These are phyloP conservation scores for Bruguiera parviflora DNA, from an alignment of 345 rosid species.

Conservation along the genomic window DNA sequence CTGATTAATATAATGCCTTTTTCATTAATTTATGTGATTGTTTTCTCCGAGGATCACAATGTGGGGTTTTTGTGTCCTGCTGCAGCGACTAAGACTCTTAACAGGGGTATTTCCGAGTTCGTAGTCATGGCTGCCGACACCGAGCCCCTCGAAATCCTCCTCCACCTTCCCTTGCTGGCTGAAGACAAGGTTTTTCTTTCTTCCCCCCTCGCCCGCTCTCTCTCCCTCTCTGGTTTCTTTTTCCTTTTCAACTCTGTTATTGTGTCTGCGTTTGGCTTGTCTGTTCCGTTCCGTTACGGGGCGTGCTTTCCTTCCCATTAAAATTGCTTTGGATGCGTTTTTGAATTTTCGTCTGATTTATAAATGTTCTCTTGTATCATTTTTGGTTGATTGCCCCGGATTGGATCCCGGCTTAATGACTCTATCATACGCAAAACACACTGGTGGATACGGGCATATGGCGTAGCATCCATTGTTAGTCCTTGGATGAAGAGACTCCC, in stretches of 20 bases:
- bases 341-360: too few relatives aligned
- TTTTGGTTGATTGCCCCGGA: background rate
- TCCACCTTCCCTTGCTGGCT: conserved; percentile 75
- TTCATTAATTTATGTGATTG: background rate
- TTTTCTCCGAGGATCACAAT: background rate
- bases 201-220: background rate
- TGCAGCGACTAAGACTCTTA: conserved; percentile 90
- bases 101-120: conserved; percentile 93
- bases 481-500: too few relatives aligned
- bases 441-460: too few relatives aligned
- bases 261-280: background rate
- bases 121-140: conserved; percentile 49
- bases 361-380: too few relatives aligned
- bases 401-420: background rate
- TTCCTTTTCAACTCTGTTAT: background rate
- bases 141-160: conserved; percentile 84
- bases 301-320: too few relatives aligned
- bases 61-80: background rate
- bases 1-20: background rate
- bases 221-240: background rate
- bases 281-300: too few relatives aligned
- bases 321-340: too few relatives aligned
- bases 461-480: too few relatives aligned
- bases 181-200: conserved; percentile 56
- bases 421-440: too few relatives aligned